Percentiles rank a stretch among this genome's conserved stretches.
Evolutionary conservation across 208 protist species (phyloP).

Genomic region (Crithidia fasciculata): DNA sequence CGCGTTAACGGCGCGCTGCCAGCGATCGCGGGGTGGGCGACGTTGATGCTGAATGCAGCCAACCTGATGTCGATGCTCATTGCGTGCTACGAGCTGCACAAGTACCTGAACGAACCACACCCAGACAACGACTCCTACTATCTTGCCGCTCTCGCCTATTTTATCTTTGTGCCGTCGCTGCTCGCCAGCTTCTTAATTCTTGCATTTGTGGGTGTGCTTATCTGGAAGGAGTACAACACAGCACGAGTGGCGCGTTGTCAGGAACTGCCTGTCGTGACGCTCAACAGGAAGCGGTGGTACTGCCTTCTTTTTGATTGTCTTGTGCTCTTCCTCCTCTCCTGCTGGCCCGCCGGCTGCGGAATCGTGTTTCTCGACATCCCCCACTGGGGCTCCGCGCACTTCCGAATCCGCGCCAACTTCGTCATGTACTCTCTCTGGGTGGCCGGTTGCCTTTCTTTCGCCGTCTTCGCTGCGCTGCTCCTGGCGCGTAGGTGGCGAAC

Average conservation of each 20-base stretch:
- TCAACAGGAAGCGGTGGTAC: no score
- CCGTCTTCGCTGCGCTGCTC: neutral
- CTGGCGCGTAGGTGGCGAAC: neutral
- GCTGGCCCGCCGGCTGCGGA: neutral
- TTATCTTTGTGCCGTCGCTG: neutral
- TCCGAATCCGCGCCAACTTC: neutral
- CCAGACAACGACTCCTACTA: neutral
- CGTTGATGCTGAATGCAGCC: neutral
- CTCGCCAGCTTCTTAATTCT: neutral
- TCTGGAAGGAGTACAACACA: neutral
- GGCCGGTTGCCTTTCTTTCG: neutral
- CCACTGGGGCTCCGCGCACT: no score
- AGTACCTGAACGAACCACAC: neutral
- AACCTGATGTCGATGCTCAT: neutral
- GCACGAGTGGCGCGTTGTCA: neutral
- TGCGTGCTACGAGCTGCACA: conserved; percentile 3
- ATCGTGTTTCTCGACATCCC: neutral
- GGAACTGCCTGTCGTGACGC: no score
- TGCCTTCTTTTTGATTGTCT: neutral
- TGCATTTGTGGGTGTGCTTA: neutral
- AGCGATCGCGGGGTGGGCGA: neutral
- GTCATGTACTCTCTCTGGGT: neutral
- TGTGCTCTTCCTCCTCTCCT: neutral
- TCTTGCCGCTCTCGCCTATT: neutral
- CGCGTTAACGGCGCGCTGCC: neutral